phyloP scores from a whole-genome alignment of 169 alveolate genomes.

The Plasmodium cynomolgi region DNA sequence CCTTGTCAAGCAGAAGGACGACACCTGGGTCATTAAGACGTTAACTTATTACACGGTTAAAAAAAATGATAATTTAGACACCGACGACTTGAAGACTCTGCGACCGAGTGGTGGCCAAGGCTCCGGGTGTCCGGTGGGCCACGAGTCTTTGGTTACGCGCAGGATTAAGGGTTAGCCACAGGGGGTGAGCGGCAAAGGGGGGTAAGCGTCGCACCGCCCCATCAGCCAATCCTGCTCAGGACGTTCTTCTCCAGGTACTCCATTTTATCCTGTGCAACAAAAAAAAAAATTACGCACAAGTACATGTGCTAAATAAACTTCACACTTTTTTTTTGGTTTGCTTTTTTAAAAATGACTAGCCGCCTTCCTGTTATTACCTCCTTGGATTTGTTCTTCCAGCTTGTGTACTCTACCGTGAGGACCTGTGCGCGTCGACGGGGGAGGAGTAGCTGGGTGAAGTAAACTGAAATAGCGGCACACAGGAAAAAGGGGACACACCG shows the following conservation, averaged over 20 bases:
- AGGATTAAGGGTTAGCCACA: background rate
- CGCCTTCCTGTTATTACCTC: conserved; percentile 21
- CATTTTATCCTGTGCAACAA: conserved; percentile 33
- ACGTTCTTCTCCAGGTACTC: conserved; percentile 41
- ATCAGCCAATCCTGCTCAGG: conserved; percentile 29
- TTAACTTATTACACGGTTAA: conserved; percentile 58
- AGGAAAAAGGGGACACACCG: background rate
- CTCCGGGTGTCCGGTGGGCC: conserved; percentile 20
- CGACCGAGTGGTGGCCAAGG: background rate
- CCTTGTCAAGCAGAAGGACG: conserved; percentile 30
- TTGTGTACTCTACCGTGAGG: conserved; percentile 50
- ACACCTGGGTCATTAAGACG: conserved; percentile 49
- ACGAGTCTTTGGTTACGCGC: background rate
- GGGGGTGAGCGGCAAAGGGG: background rate
- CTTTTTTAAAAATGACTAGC: background rate
- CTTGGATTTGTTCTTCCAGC: conserved; percentile 72
- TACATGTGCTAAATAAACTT: background rate
- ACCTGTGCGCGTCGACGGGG: conserved; percentile 15
- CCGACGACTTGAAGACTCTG: conserved; percentile 62
- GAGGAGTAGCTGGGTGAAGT: background rate
- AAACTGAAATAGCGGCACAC: background rate
- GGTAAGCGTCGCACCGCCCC: background rate
- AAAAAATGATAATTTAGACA: conserved; percentile 45
- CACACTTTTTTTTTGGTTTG: background rate
- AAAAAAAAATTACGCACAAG: background rate